phyloP scores from a whole-genome alignment of 257 asterid species.

The Solanum pinnatisectum region DNA sequence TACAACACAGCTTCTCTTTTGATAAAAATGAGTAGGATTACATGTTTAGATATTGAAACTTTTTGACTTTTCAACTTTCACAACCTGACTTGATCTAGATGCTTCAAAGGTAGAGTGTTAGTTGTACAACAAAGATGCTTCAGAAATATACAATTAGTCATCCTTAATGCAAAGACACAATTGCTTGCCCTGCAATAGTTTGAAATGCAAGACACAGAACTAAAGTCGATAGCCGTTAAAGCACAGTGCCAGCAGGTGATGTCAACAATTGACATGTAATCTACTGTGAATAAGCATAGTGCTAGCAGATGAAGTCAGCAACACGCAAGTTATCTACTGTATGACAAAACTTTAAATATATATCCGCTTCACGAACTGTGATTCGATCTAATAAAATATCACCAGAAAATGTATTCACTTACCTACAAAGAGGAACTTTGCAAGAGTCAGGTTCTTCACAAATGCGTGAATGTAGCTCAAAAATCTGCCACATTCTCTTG shows the following conservation, averaged over 20 bases:
- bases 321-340: neutral
- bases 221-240: neutral
- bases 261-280: neutral
- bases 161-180: neutral
- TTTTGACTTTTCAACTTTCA: neutral
- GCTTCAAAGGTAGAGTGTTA: neutral
- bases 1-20: neutral
- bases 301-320: neutral
- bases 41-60: neutral
- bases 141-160: neutral
- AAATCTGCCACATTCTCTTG: constrained; percentile 94
- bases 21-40: neutral
- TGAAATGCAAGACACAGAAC: neutral
- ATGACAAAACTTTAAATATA: neutral
- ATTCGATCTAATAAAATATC: neutral
- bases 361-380: neutral
- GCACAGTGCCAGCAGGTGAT: neutral
- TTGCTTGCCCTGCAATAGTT: neutral
- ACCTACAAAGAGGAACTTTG: constrained; percentile 96
- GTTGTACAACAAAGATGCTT: neutral
- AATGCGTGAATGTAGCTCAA: constrained; percentile 75
- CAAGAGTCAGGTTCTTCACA: constrained; percentile 71
- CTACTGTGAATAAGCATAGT: neutral
- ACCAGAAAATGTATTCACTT: neutral
- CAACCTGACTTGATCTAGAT: neutral